These are phyloP conservation scores for Rubia occidens DNA, from an alignment of 305 asterid species.

Conservation along the genomic window DNA sequence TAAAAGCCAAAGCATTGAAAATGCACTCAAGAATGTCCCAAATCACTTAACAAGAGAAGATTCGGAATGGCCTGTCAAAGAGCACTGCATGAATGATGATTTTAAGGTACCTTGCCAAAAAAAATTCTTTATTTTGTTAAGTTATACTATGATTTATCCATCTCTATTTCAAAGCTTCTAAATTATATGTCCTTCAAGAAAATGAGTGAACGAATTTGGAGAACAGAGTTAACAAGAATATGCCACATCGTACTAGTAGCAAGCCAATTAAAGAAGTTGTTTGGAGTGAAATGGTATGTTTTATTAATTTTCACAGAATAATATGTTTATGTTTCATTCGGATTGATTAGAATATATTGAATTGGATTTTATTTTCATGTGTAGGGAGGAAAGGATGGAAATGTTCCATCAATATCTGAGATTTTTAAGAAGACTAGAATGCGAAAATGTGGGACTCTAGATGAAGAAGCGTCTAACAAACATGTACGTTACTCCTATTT, in stretches of 20 bases:
- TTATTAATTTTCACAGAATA: background rate
- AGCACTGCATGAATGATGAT: background rate
- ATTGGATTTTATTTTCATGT: background rate
- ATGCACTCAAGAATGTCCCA: background rate
- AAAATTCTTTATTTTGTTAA: too few species aligned
- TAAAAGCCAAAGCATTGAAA: background rate
- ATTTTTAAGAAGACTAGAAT: background rate
- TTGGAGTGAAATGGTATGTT: background rate
- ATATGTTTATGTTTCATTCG: background rate
- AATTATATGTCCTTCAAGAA: too few species aligned
- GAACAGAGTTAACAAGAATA: too few species aligned
- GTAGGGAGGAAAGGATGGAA: background rate
- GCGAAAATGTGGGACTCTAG: background rate
- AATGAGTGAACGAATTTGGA: too few species aligned
- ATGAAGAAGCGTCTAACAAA: background rate
- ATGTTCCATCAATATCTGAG: background rate
- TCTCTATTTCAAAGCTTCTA: too few species aligned
- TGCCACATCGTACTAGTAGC: too few species aligned
- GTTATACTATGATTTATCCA: too few species aligned
- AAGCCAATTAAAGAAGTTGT: background rate
- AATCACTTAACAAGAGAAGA: background rate
- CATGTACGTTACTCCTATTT: slow-evolving; percentile 6
- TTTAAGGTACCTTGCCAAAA: background rate
- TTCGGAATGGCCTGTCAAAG: background rate
- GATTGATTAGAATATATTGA: background rate